These are phyloP conservation scores for Colletotrichum australisinense DNA, from an alignment of 2,329 filamentous ascomycete species.

Conservation along the genomic window DNA sequence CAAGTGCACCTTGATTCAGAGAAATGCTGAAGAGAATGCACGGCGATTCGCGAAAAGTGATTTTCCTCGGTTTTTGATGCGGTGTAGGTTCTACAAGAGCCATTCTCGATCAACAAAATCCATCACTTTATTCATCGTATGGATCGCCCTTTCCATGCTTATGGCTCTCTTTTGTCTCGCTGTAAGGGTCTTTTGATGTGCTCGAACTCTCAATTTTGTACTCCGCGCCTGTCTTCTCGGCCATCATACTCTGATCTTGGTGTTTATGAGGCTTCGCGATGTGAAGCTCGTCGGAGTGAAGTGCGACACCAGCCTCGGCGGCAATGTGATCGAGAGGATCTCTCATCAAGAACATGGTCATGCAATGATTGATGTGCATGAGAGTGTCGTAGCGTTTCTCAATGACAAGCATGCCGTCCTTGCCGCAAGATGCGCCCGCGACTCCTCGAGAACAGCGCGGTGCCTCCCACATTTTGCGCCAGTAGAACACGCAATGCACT, in stretches of 20 bases:
- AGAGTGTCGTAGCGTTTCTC: conserved; percentile 23
- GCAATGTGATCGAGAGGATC: conserved; percentile 11
- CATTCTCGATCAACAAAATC: background rate
- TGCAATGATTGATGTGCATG: conserved; percentile 18
- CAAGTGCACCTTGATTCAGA: background rate
- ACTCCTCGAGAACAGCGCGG: background rate
- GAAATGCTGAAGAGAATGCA: background rate
- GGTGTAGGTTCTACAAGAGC: background rate
- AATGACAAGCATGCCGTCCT: conserved; percentile 9
- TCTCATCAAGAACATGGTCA: conserved; percentile 19
- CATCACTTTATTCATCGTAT: background rate
- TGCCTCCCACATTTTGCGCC: conserved; percentile 42
- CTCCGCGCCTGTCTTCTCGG: background rate
- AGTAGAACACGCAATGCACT: conserved; percentile 47
- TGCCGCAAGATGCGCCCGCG: background rate
- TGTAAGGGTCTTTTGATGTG: background rate
- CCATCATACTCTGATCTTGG: background rate
- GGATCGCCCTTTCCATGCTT: background rate
- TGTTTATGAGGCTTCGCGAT: conserved; percentile 20
- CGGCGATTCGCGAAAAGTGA: too few species aligned
- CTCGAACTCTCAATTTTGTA: background rate
- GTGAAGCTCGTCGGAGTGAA: conserved; percentile 20
- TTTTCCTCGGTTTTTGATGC: background rate
- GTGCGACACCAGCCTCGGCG: conserved; percentile 19
- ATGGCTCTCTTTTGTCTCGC: background rate